These are phyloP conservation scores for Stentor coeruleus DNA, from an alignment of 73 alveolate species.

Conservation along the genomic window DNA sequence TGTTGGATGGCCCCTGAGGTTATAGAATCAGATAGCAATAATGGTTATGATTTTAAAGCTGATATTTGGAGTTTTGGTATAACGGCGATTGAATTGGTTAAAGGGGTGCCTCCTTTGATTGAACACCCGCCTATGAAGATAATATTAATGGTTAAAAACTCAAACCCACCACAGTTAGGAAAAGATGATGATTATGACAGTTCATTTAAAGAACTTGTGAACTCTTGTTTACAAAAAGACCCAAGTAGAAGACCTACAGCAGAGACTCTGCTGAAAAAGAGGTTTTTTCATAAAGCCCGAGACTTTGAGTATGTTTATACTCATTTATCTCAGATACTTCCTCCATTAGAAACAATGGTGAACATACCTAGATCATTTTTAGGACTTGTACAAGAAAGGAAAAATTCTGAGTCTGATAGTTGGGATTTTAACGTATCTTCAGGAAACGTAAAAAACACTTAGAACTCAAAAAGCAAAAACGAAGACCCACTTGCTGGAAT, in stretches of 20 bases:
- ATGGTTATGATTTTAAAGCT: conserved; percentile 39
- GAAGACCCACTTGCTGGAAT: neutral
- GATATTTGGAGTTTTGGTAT: conserved; percentile 74
- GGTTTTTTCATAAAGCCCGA: conserved; percentile 10
- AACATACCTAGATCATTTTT: neutral
- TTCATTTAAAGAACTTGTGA: conserved; percentile 28
- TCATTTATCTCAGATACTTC: neutral
- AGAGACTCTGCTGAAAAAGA: conserved; percentile 21
- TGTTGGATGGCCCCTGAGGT: conserved; percentile 37
- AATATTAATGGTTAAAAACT: neutral
- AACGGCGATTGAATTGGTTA: conserved; percentile 63
- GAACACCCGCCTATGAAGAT: conserved; percentile 25
- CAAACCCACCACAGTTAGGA: conserved; percentile 31
- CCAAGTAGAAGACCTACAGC: conserved; percentile 43
- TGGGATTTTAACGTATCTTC: conserved; percentile 5
- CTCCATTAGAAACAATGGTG: neutral
- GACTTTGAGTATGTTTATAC: neutral
- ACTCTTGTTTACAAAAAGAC: conserved; percentile 20
- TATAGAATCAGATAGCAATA: conserved; percentile 2
- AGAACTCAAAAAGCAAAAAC: too few species aligned
- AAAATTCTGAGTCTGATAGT: neutral
- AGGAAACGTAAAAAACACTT: neutral
- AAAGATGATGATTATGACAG: conserved; percentile 14
- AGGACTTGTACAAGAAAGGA: neutral
- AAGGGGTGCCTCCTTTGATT: conserved; percentile 31